Percentiles rank a stretch among this genome's conserved stretches.
phyloP scores from a whole-genome alignment of 2,329 filamentous ascomycete genomes.

The Sporothrix mexicana region DNA sequence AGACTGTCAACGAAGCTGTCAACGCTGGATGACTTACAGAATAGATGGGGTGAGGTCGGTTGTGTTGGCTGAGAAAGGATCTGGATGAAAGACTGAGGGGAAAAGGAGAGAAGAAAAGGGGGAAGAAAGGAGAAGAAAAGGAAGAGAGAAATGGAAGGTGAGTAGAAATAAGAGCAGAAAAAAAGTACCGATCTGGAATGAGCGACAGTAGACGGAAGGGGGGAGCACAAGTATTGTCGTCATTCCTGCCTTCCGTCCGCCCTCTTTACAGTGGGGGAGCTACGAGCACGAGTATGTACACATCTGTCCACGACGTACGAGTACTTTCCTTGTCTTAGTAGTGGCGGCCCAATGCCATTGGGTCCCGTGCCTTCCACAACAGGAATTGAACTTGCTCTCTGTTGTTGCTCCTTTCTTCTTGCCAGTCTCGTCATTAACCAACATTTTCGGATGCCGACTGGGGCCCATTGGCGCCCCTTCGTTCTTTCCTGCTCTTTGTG shows the following conservation, averaged over 20 bases:
- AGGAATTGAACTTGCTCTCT: background rate
- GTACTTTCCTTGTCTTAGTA: constrained; percentile 10
- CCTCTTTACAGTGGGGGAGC: background rate
- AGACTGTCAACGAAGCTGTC: too few relatives aligned
- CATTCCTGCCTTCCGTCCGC: constrained; percentile 20
- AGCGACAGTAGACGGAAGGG: background rate
- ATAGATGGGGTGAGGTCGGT: constrained; percentile 18
- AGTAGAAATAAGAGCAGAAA: constrained; percentile 20
- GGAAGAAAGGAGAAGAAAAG: background rate
- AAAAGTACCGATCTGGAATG: constrained; percentile 22
- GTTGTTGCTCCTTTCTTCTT: background rate
- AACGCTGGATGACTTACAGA: background rate
- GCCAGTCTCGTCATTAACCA: background rate
- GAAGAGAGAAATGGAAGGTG: background rate
- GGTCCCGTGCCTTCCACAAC: constrained; percentile 22
- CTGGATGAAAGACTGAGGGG: constrained; percentile 4
- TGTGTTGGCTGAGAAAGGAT: constrained; percentile 8
- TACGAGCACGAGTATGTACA: constrained; percentile 4
- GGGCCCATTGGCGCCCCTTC: constrained; percentile 15
- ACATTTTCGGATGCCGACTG: constrained; percentile 6
- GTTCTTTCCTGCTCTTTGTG: constrained; percentile 14
- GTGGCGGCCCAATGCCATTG: constrained; percentile 5
- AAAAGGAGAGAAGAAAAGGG: constrained; percentile 1
- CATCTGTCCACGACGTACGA: background rate
- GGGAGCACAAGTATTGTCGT: constrained; percentile 11